Conservation (phyloP, 768 basidiomycete genomes). For the Tricholoma saponaceum region DNA sequence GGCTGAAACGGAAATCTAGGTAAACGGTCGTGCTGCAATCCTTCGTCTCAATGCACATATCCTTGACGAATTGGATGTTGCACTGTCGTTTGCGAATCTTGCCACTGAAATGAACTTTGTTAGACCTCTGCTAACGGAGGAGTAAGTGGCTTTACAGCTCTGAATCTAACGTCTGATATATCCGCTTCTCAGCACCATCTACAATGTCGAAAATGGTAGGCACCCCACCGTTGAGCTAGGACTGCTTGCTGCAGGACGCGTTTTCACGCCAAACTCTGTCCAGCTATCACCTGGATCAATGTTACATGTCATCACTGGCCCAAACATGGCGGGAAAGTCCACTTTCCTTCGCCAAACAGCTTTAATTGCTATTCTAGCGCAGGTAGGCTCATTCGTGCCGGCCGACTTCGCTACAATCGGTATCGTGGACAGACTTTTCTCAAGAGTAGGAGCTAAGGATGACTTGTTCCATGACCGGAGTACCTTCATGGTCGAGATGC, state of each 20-base stretch:
- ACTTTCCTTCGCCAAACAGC: constrained; percentile 91
- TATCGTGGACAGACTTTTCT: constrained; percentile 87
- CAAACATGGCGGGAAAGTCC: constrained; percentile 96
- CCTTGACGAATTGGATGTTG: constrained; percentile 85
- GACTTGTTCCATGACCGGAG: constrained; percentile 91
- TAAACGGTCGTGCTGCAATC: constrained; percentile 48
- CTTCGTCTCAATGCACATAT: constrained; percentile 75
- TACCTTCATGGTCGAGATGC: constrained; percentile 99
- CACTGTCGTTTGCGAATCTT: constrained; percentile 73
- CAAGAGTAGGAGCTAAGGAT: constrained; percentile 93
- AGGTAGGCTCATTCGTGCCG: constrained; percentile 91
- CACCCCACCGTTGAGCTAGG: constrained; percentile 94
- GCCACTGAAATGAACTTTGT: constrained; percentile 77
- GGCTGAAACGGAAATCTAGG: constrained; percentile 35
- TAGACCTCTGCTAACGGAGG: constrained; percentile 61
- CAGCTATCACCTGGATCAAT: constrained; percentile 53
- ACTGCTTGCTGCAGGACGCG: constrained; percentile 64
- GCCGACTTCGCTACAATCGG: constrained; percentile 79
- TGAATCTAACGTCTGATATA: not conserved
- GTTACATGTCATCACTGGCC: constrained; percentile 85
- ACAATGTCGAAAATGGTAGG: constrained; percentile 73
- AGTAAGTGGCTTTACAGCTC: constrained; percentile 36
- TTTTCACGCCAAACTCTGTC: constrained; percentile 84
- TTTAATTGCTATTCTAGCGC: constrained; percentile 84
- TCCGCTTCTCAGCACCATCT: constrained; percentile 38